Evolutionary conservation across 306 rosid species (phyloP).

Genomic region (Corylus avellana): DNA sequence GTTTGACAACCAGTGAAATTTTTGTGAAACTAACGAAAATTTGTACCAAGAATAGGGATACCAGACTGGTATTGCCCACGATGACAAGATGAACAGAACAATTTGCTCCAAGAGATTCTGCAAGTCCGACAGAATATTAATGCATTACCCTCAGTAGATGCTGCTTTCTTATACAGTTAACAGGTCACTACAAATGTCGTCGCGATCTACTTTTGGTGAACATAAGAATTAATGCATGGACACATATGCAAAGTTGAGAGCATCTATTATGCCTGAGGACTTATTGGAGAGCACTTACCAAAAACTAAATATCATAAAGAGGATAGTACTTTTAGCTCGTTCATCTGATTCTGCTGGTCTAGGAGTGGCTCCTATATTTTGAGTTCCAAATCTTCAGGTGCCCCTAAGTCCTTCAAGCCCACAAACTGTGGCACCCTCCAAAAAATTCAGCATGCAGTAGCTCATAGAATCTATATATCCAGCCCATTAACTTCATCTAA

Average conservation of each 20-base stretch:
- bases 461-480: neutral
- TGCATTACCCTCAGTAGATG: neutral
- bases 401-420: no score
- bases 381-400: no score
- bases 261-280: neutral
- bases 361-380: no score
- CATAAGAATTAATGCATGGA: neutral
- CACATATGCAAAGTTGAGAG: neutral
- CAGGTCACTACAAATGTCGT: neutral
- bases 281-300: neutral
- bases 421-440: neutral
- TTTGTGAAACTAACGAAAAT: neutral
- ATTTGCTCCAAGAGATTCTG: neutral
- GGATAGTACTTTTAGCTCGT: no score
- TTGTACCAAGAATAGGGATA: constrained; percentile 3
- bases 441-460: neutral
- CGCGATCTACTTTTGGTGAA: neutral
- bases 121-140: neutral
- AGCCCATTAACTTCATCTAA: neutral
- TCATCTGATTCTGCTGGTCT: no score
- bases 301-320: neutral
- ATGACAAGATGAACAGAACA: constrained; percentile 1
- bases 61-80: constrained; percentile 1
- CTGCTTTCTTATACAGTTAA: neutral
- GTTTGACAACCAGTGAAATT: neutral